A percentile compares a stretch with the other conserved stretches of the same genome.
These are phyloP conservation scores for Sophora flavescens DNA, from an alignment of 306 rosid genomes.

Conservation along the genomic window DNA sequence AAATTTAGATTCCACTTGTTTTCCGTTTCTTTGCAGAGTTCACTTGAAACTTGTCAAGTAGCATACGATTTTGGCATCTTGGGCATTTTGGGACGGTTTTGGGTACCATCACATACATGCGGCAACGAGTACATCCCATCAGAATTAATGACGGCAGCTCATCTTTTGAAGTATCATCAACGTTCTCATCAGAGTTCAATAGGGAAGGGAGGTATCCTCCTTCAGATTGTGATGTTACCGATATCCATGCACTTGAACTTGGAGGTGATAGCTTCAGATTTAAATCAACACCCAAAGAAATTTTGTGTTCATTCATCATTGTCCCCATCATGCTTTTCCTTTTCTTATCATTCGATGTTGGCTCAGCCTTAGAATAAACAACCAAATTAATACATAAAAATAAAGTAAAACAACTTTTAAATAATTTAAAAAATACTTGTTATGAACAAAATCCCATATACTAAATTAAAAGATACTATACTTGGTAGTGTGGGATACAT, in stretches of 20 bases:
- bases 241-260: background rate
- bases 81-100: slow-evolving; percentile 44
- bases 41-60: slow-evolving; percentile 26
- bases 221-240: background rate
- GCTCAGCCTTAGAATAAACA: slow-evolving; percentile 22
- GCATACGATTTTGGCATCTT: slow-evolving; percentile 14
- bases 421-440: background rate
- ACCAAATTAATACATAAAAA: background rate
- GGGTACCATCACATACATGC: slow-evolving; percentile 44
- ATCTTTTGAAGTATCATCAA: background rate
- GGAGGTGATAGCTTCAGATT: slow-evolving; percentile 33
- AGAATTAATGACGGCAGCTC: slow-evolving; percentile 1
- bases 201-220: background rate
- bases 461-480: background rate
- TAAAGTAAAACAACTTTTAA: background rate
- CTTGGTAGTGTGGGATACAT: too few species aligned
- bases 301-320: background rate
- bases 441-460: background rate
- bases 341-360: background rate
- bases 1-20: background rate
- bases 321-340: background rate
- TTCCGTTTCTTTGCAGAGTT: background rate
- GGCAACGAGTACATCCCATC: slow-evolving; percentile 49
- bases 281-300: background rate
- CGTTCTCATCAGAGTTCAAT: background rate